These are phyloP conservation scores for Retiboletus fuscus DNA, from an alignment of 1,284 basidiomycete species.

Conservation along the genomic window DNA sequence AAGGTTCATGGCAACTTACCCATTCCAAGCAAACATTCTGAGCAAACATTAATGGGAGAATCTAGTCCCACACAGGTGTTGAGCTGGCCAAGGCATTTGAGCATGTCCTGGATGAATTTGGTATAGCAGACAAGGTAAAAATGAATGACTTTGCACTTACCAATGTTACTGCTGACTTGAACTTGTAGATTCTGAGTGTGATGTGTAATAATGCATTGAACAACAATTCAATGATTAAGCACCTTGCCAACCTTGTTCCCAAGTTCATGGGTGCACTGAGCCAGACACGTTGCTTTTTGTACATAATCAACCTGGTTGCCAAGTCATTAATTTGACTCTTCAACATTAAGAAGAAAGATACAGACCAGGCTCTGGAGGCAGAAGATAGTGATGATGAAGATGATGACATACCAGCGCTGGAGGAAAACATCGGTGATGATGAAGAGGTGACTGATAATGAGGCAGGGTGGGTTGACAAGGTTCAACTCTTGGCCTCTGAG, in stretches of 20 bases:
- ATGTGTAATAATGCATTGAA: constrained; percentile 2
- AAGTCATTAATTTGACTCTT: not conserved
- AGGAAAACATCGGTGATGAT: not conserved
- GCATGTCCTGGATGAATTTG: not conserved
- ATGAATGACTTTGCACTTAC: not conserved
- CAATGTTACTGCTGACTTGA: not conserved
- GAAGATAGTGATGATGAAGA: not conserved
- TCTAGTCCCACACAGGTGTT: constrained; percentile 3
- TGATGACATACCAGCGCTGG: not conserved
- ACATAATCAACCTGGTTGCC: constrained; percentile 1
- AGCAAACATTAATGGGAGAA: not conserved
- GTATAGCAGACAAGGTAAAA: not conserved
- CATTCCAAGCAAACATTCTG: no score
- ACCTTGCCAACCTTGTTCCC: not conserved
- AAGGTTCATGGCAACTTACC: not conserved
- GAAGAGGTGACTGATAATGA: not conserved
- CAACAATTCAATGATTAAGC: constrained; percentile 5
- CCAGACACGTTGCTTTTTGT: not conserved
- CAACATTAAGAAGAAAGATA: not conserved
- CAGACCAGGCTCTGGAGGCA: not conserved
- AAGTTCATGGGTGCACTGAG: not conserved
- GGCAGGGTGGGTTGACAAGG: not conserved
- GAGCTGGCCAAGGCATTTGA: not conserved
- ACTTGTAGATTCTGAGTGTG: not conserved
- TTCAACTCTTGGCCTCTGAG: not conserved